These are phyloP conservation scores for Megacollybia platyphylla DNA, from an alignment of 1,284 basidiomycete species.

Conservation along the genomic window DNA sequence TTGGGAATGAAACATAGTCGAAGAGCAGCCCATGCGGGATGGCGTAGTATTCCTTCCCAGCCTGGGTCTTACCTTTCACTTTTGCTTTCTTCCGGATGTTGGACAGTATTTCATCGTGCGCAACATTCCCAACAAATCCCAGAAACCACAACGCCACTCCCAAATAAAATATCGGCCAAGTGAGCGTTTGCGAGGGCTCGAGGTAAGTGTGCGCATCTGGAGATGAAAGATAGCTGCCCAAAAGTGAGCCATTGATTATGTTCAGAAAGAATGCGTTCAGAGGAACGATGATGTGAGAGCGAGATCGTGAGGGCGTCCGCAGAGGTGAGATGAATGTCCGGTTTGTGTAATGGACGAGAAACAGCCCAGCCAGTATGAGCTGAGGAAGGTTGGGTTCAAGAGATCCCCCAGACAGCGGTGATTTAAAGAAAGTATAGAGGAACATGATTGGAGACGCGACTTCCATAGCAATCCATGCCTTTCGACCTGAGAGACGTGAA, in stretches of 20 bases:
- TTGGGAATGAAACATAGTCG: constrained; percentile 76
- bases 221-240: constrained; percentile 60
- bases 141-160: constrained; percentile 55
- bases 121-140: constrained; percentile 71
- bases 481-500: constrained; percentile 20
- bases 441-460: constrained; percentile 62
- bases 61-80: constrained; percentile 16
- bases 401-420: constrained; percentile 26
- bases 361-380: constrained; percentile 46
- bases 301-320: constrained; percentile 71
- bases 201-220: constrained; percentile 30
- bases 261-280: constrained; percentile 58
- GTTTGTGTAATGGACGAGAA: constrained; percentile 73
- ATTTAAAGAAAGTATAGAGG: constrained; percentile 31
- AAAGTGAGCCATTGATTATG: constrained; percentile 55
- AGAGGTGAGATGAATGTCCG: constrained; percentile 76
- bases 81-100: constrained; percentile 35
- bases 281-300: constrained; percentile 59
- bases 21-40: constrained; percentile 80
- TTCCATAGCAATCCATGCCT: constrained; percentile 81
- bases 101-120: constrained; percentile 82
- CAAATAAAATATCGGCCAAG: constrained; percentile 39
- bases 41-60: constrained; percentile 40
- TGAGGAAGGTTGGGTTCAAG: constrained; percentile 25
- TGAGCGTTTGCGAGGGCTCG: constrained; percentile 9